Conservation (phyloP, 2,329 filamentous ascomycete species). For the Penicillium sp. region DNA sequence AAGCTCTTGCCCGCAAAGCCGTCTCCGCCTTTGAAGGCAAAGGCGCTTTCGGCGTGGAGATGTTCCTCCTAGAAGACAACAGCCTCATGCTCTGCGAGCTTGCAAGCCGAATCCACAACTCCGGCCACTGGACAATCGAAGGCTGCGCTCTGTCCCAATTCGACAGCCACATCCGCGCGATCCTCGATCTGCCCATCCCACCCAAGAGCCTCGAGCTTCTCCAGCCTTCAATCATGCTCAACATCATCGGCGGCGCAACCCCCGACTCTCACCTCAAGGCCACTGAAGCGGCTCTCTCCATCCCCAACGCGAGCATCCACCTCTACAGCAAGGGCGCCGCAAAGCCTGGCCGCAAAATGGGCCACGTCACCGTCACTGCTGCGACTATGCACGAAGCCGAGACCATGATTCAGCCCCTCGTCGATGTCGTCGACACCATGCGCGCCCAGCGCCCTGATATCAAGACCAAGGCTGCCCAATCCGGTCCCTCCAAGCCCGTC, state of each 20-base stretch:
- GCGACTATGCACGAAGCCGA: constrained; percentile 66
- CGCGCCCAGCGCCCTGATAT: constrained; percentile 53
- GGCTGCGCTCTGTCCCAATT: constrained; percentile 87
- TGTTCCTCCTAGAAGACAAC: constrained; percentile 79
- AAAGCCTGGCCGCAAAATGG: constrained; percentile 88
- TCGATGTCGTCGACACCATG: constrained; percentile 76
- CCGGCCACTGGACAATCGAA: constrained; percentile 93
- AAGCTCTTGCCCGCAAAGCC: constrained; percentile 74
- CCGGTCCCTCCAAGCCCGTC: constrained; percentile 31
- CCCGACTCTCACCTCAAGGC: constrained; percentile 60
- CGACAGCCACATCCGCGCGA: constrained; percentile 81
- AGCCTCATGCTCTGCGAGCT: constrained; percentile 80
- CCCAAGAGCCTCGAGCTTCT: constrained; percentile 45
- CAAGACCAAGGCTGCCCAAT: constrained; percentile 32
- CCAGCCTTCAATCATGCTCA: constrained; percentile 54
- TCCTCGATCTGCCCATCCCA: constrained; percentile 68
- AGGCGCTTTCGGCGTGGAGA: constrained; percentile 93
- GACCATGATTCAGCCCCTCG: constrained; percentile 65
- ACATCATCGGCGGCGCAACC: constrained; percentile 58
- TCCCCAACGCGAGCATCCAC: constrained; percentile 66
- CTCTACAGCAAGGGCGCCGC: constrained; percentile 86
- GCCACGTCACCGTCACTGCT: constrained; percentile 81
- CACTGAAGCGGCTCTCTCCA: constrained; percentile 55
- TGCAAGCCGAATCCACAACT: constrained; percentile 81
- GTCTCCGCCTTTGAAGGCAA: constrained; percentile 79